A percentile compares a stretch with the other conserved stretches of the same genome.
Conservation (phyloP, 1,284 basidiomycete genomes). For the Vanrija sp. region DNA sequence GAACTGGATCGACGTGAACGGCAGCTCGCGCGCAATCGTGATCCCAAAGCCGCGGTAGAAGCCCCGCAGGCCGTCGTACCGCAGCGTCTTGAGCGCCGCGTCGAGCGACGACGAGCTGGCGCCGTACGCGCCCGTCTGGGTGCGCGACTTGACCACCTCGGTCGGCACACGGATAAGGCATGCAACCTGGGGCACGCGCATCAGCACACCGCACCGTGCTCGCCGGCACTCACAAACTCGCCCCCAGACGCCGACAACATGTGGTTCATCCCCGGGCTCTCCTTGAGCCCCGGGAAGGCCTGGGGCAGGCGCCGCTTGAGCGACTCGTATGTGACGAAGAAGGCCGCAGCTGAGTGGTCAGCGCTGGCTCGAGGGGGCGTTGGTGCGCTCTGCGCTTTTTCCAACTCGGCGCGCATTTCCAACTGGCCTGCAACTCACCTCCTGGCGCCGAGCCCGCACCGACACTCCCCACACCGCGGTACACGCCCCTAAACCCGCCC, state of each 20-base stretch:
- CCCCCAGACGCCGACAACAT: conserved; percentile 74
- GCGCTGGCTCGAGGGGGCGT: background rate
- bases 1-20: conserved; percentile 97
- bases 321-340: conserved; percentile 92
- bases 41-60: conserved; percentile 76
- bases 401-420: background rate
- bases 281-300: conserved; percentile 48
- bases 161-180: conserved; percentile 91
- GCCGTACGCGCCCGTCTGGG: conserved; percentile 70
- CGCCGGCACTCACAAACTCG: conserved; percentile 63
- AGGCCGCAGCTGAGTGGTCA: conserved; percentile 68
- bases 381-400: too few relatives aligned
- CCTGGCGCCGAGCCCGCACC: conserved; percentile 94
- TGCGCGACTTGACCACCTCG: conserved; percentile 85
- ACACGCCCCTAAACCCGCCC: conserved; percentile 88
- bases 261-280: conserved; percentile 68
- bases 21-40: conserved; percentile 80
- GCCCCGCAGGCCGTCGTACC: conserved; percentile 61
- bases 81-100: conserved; percentile 54
- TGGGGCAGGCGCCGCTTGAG: conserved; percentile 69
- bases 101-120: conserved; percentile 38
- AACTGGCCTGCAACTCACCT: conserved; percentile 55
- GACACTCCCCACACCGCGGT: conserved; percentile 92
- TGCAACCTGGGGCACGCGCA: conserved; percentile 60
- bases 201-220: conserved; percentile 1